These are phyloP conservation scores for Stevia rebaudiana DNA, from an alignment of 140 eudicot genomes.

Conservation along the genomic window DNA sequence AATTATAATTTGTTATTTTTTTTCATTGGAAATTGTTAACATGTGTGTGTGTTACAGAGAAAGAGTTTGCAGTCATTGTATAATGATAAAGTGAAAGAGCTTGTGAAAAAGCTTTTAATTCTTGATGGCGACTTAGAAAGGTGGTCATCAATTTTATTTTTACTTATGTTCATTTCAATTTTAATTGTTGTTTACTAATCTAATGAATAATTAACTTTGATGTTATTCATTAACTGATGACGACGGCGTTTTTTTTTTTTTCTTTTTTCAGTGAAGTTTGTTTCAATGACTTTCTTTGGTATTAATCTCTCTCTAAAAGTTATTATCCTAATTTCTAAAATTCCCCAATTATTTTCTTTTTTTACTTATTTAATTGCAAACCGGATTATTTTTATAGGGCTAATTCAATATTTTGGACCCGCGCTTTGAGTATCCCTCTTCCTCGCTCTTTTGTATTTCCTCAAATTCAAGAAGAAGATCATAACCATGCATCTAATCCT, in stretches of 20 bases:
- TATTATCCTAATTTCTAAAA: neutral
- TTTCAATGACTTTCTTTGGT: constrained; percentile 88
- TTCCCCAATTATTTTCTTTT: neutral
- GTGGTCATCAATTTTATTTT: constrained; percentile 32
- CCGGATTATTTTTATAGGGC: constrained; percentile 50
- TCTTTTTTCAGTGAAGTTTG: constrained; percentile 68
- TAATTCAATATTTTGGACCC: constrained; percentile 94
- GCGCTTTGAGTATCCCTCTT: constrained; percentile 89
- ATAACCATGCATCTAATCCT: constrained; percentile 15
- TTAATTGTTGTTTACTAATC: constrained; percentile 1
- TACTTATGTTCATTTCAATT: neutral
- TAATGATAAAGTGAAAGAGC: constrained; percentile 62
- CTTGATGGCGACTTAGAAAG: constrained; percentile 71
- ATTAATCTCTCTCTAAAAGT: constrained; percentile 24
- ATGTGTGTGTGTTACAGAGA: constrained; percentile 59
- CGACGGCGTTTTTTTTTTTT: constrained; percentile 16
- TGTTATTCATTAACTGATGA: constrained; percentile 1
- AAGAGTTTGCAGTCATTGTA: constrained; percentile 57
- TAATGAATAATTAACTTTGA: neutral
- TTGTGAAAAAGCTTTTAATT: constrained; percentile 62
- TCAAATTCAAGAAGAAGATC: constrained; percentile 39
- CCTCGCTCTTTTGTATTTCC: constrained; percentile 75
- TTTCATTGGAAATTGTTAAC: neutral
- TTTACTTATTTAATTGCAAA: neutral
- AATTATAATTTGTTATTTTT: neutral